phyloP scores from a whole-genome alignment of 805 yeast species.

The Cyberlindnera mycetangii region DNA sequence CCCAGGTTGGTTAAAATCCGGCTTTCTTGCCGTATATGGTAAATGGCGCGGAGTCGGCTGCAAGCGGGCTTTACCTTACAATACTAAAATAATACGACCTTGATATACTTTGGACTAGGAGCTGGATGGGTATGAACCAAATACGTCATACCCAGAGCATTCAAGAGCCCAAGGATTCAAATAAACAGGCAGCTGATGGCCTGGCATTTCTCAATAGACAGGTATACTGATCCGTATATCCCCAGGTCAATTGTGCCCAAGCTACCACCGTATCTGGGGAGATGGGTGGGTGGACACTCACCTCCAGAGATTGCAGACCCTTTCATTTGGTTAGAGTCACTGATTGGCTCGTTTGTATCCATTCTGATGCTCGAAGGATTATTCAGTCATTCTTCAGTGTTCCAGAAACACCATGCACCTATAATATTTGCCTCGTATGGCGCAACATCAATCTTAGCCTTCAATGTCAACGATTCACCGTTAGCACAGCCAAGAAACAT shows the following conservation, averaged over 20 bases:
- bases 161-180: too few relatives aligned
- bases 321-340: slow-evolving; percentile 43
- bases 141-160: too few relatives aligned
- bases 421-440: slow-evolving; percentile 55
- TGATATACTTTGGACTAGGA: too few relatives aligned
- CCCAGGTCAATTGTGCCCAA: slow-evolving; percentile 27
- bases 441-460: slow-evolving; percentile 59
- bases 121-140: too few relatives aligned
- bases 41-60: too few relatives aligned
- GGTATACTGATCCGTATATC: slow-evolving; percentile 13
- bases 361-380: slow-evolving; percentile 44
- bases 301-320: slow-evolving; percentile 31
- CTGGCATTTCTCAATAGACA: slow-evolving; percentile 14
- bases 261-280: slow-evolving; percentile 36
- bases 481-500: slow-evolving; percentile 64
- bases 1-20: too few relatives aligned
- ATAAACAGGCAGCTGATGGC: not conserved
- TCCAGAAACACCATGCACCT: slow-evolving; percentile 41
- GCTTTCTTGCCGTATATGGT: too few relatives aligned
- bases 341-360: slow-evolving; percentile 45
- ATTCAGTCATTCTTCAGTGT: slow-evolving; percentile 37
- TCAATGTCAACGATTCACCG: slow-evolving; percentile 54
- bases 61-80: too few relatives aligned
- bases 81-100: too few relatives aligned
- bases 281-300: slow-evolving; percentile 40